These are phyloP conservation scores for Aspergillus ibericus DNA, from an alignment of 2,329 filamentous ascomycete genomes.

Conservation along the genomic window DNA sequence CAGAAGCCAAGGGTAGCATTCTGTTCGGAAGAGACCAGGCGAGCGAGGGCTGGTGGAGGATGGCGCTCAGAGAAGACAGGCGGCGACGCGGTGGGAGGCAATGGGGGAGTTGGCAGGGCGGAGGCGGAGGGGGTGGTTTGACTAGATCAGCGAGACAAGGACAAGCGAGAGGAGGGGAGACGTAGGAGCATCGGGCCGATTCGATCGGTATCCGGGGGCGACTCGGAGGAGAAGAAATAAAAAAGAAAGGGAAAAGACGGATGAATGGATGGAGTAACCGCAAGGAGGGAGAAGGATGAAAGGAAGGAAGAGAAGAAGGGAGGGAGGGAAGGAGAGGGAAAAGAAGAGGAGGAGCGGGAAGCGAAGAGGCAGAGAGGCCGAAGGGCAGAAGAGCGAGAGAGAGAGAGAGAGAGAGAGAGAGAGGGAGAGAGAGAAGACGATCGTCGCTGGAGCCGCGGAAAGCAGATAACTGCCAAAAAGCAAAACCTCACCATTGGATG, in stretches of 20 bases:
- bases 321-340: background rate
- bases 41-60: background rate
- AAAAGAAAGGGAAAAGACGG: no score
- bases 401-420: background rate
- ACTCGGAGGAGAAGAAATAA: no score
- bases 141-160: background rate
- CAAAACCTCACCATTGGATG: background rate
- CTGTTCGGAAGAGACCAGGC: conserved; percentile 13
- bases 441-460: background rate
- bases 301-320: background rate
- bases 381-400: background rate
- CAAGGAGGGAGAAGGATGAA: background rate
- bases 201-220: background rate
- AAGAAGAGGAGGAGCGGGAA: background rate
- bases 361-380: background rate
- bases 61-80: background rate
- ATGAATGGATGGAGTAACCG: no score
- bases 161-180: background rate
- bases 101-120: background rate
- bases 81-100: background rate
- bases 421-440: background rate
- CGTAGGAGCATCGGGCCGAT: background rate
- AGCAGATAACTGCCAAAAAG: background rate
- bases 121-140: background rate
- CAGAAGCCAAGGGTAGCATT: conserved; percentile 21